phyloP scores from a whole-genome alignment of 176 grass and related monocot species.

The Carex myosuroides region DNA sequence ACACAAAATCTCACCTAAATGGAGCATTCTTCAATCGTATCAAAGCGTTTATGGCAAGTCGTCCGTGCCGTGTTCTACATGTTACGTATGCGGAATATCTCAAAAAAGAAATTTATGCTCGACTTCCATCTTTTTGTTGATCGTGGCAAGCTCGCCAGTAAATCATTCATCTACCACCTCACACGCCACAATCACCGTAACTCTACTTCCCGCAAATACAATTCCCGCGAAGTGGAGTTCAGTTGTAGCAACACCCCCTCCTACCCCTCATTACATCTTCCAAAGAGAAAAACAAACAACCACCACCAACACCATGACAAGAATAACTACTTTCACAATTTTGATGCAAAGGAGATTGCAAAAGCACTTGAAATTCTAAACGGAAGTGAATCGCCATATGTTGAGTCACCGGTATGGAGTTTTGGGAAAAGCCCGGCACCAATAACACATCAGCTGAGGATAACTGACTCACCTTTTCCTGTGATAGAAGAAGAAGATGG shows the following conservation, averaged over 20 bases:
- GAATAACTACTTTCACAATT: conserved; percentile 48
- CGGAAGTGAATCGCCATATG: conserved; percentile 27
- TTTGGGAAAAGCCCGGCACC: conserved; percentile 54
- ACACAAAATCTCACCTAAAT: neutral
- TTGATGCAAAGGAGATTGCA: conserved; percentile 62
- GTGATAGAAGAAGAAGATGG: conserved; percentile 24
- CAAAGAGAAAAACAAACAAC: conserved; percentile 23
- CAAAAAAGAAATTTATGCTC: conserved; percentile 75
- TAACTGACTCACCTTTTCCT: conserved; percentile 86
- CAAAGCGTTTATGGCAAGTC: conserved; percentile 54
- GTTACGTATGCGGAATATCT: conserved; percentile 52
- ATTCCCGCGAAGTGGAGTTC: conserved; percentile 71
- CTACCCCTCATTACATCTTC: conserved; percentile 37
- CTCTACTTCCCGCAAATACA: conserved; percentile 20
- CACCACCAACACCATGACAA: conserved; percentile 27
- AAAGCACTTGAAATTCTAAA: conserved; percentile 62
- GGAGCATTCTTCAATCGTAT: conserved; percentile 31
- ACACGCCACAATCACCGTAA: conserved; percentile 30
- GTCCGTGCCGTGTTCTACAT: conserved; percentile 68
- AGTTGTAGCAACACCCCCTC: conserved; percentile 90
- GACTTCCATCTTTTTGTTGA: conserved; percentile 65
- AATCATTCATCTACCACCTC: conserved; percentile 53
- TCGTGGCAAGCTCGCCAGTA: conserved; percentile 86
- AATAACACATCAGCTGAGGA: conserved; percentile 47
- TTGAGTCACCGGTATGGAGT: neutral